Conservation (phyloP, 148 eudicot genomes). For the Fagopyrum homotropicum region DNA sequence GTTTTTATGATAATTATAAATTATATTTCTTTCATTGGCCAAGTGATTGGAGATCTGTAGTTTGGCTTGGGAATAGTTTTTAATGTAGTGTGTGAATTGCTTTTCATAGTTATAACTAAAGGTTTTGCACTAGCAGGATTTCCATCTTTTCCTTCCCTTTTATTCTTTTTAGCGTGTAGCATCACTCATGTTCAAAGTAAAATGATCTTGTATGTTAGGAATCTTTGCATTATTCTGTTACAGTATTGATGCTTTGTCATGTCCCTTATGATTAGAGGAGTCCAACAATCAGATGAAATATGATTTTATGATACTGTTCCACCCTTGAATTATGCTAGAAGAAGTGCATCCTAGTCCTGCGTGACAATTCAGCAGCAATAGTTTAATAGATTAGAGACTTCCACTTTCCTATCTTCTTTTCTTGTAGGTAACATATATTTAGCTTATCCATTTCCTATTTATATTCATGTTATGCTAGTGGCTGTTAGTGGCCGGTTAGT, state of each 20-base stretch:
- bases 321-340: too few species aligned
- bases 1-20: not conserved
- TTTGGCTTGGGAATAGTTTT: not conserved
- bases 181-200: not conserved
- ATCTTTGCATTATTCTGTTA: not conserved
- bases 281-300: not conserved
- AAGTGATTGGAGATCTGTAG: constrained; percentile 1
- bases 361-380: too few species aligned
- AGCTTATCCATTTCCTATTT: too few species aligned
- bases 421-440: too few species aligned
- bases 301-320: not conserved
- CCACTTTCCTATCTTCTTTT: too few species aligned
- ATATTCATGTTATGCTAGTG: too few species aligned
- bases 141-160: constrained; percentile 2
- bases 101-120: not conserved
- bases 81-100: not conserved
- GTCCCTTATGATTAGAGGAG: not conserved
- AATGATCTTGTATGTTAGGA: not conserved
- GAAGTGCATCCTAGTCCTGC: too few species aligned
- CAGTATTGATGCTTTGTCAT: not conserved
- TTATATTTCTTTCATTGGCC: not conserved
- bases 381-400: too few species aligned
- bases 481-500: too few species aligned
- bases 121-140: not conserved
- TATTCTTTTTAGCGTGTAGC: not conserved